These are phyloP conservation scores for Ogataea saltuana DNA, from an alignment of 805 yeast species.

Conservation along the genomic window DNA sequence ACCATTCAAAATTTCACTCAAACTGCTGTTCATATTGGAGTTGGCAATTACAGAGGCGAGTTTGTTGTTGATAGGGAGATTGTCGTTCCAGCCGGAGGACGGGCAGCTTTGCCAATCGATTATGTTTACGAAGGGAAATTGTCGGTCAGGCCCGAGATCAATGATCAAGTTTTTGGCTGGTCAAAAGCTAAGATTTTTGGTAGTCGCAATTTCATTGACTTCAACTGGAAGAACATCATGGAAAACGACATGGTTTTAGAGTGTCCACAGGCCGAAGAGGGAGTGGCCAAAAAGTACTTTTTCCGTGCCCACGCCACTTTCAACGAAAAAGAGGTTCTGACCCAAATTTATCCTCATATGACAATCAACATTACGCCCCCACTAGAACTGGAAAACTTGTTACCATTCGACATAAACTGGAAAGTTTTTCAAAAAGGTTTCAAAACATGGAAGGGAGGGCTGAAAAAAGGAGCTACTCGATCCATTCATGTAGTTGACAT, in stretches of 20 bases:
- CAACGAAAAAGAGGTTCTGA: slow-evolving; percentile 67
- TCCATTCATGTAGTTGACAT: slow-evolving; percentile 80
- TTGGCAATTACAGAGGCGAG: slow-evolving; percentile 35
- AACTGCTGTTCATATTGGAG: slow-evolving; percentile 50
- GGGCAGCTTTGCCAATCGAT: slow-evolving; percentile 73
- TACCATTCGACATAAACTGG: slow-evolving; percentile 80
- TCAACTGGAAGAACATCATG: slow-evolving; percentile 67
- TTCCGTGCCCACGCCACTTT: slow-evolving; percentile 72
- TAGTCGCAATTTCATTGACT: slow-evolving; percentile 14
- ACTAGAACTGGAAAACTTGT: slow-evolving; percentile 74
- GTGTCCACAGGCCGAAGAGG: slow-evolving; percentile 49
- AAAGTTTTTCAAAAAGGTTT: slow-evolving; percentile 74
- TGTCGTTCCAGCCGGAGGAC: slow-evolving; percentile 53
- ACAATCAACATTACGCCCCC: slow-evolving; percentile 79
- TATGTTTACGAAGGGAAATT: slow-evolving; percentile 59
- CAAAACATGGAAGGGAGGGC: slow-evolving; percentile 62
- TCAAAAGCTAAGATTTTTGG: slow-evolving; percentile 46
- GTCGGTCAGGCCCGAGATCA: slow-evolving; percentile 60
- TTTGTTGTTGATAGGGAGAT: slow-evolving; percentile 36
- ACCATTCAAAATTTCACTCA: slow-evolving; percentile 67
- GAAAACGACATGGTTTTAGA: slow-evolving; percentile 53
- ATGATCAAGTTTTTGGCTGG: slow-evolving; percentile 61
- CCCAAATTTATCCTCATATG: slow-evolving; percentile 83
- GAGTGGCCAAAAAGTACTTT: slow-evolving; percentile 43
- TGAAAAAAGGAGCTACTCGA: slow-evolving; percentile 65